These are phyloP conservation scores for Claviceps purpurea DNA, from an alignment of 2,329 filamentous ascomycete species.

Conservation along the genomic window DNA sequence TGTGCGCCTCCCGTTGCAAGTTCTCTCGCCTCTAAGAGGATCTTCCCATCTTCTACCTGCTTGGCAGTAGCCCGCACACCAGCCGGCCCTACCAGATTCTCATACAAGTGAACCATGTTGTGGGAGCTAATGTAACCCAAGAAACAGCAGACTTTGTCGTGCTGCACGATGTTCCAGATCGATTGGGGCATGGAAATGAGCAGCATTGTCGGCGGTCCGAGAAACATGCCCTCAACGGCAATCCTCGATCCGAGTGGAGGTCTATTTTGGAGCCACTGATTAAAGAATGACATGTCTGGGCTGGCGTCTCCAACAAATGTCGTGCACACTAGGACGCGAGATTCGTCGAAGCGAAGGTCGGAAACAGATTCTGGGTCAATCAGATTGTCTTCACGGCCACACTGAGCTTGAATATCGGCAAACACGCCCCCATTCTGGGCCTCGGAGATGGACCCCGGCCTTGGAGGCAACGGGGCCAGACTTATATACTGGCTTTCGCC, in stretches of 20 bases:
- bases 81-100: constrained; percentile 38
- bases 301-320: constrained; percentile 54
- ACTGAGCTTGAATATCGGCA: constrained; percentile 11
- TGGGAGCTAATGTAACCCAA: constrained; percentile 53
- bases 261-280: constrained; percentile 50
- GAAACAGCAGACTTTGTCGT: constrained; percentile 54
- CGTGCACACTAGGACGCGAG: constrained; percentile 51
- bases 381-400: constrained; percentile 23
- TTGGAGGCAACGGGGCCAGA: constrained; percentile 33
- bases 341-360: constrained; percentile 48
- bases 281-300: constrained; percentile 51
- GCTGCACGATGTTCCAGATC: constrained; percentile 51
- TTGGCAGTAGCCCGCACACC: constrained; percentile 32
- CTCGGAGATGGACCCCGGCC: constrained; percentile 14
- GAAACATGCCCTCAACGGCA: constrained; percentile 53
- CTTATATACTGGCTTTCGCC: constrained; percentile 38
- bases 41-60: constrained; percentile 43
- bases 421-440: constrained; percentile 15
- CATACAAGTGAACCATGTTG: constrained; percentile 53
- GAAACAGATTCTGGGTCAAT: constrained; percentile 35
- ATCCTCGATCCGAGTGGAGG: constrained; percentile 44
- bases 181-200: constrained; percentile 52
- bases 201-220: constrained; percentile 52
- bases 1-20: constrained; percentile 22
- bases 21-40: constrained; percentile 40